Percentiles rank a stretch among this genome's conserved stretches.
These are phyloP conservation scores for Phoenix roebelenii DNA, from an alignment of 176 grass and related monocot genomes.

Conservation along the genomic window DNA sequence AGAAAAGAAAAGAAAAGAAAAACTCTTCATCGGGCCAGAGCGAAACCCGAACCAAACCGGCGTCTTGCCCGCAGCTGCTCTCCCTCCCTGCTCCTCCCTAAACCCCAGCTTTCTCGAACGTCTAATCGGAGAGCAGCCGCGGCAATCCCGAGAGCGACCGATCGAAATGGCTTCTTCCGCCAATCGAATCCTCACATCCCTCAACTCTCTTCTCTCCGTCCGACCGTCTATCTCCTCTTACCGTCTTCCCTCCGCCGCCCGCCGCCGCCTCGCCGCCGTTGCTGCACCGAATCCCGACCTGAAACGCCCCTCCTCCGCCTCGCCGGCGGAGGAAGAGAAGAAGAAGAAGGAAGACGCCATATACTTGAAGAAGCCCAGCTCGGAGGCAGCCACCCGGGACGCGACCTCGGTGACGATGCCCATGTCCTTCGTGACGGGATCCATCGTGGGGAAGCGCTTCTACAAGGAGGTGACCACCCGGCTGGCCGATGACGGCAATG, in stretches of 20 bases:
- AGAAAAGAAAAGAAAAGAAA: too few species aligned
- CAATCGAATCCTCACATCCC: slow-evolving; percentile 32
- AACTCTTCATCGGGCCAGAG: too few species aligned
- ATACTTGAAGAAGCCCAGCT: slow-evolving; percentile 42
- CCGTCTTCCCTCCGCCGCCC: slow-evolving; percentile 25
- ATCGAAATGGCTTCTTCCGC: slow-evolving; percentile 39
- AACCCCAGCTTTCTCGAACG: too few species aligned
- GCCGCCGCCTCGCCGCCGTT: slow-evolving; percentile 19
- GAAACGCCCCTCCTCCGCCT: neutral
- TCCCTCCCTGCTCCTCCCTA: too few species aligned
- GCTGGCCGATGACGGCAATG: slow-evolving; percentile 77
- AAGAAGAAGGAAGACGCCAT: slow-evolving; percentile 29
- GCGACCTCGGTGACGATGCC: slow-evolving; percentile 88
- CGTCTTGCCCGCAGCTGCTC: too few species aligned
- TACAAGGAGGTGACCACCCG: slow-evolving; percentile 68
- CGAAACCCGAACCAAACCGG: too few species aligned
- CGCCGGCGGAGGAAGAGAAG: neutral
- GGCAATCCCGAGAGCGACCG: too few species aligned
- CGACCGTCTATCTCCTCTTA: slow-evolving; percentile 1
- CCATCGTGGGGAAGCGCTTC: slow-evolving; percentile 92
- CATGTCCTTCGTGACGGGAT: slow-evolving; percentile 87
- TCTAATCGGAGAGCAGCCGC: too few species aligned
- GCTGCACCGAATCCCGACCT: slow-evolving; percentile 6
- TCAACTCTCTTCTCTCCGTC: slow-evolving; percentile 5
- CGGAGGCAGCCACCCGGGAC: slow-evolving; percentile 40